Base-by-base conservation (phyloP, 306 rosid species). In the Ammopiptanthus mongolicus region DNA sequence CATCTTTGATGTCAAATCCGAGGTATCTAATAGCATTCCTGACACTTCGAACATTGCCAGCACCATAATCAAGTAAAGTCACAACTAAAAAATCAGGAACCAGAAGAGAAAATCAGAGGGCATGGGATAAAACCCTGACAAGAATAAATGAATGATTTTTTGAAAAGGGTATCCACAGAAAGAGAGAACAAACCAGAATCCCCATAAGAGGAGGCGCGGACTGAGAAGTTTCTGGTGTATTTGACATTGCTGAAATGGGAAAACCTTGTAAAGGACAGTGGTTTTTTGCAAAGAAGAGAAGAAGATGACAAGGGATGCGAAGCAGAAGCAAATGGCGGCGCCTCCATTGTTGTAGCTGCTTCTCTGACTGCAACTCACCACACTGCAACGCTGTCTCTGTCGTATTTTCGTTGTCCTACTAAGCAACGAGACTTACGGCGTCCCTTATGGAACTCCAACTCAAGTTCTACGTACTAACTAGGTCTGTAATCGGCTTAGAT, bases 11-110 rank as follows among this genome's bases (percentile, higher is more conserved):
- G 58, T 89, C 87, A 72, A 90, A 95, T 10, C 99, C 99, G 10
- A 92, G 96, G 77, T 73, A 71, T 51, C 79, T 90, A 50, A 95
- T 90, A 39, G 97, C 99, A 77, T 95, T 95, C 66, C 97, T 84
- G 60, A 92, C 85, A 73, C 99, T 92, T 60, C 97, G 91, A 69
- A 95, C 97, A 73, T 92, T 95, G 53, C 97, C 99, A 80, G 97
- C 97, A 52, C 97, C 97, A 65, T 92, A 92, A 65, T 95, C 97
- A 59, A 95, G 97, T 65, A 95, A 70, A 74, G 99, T 95, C 70
- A 95, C 99, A 47, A 83, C 99, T 91, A 73, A 81, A 22, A 25
- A 19, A 46, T 33, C 25, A 48, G 17, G 8, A 52, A 57, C 1
- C n/a, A 14, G 4, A 73, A 60, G 7, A 29, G 36, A 41, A 66